phyloP scores from a whole-genome alignment of 2,329 filamentous ascomycete genomes.

The Aureobasidium sp. region DNA sequence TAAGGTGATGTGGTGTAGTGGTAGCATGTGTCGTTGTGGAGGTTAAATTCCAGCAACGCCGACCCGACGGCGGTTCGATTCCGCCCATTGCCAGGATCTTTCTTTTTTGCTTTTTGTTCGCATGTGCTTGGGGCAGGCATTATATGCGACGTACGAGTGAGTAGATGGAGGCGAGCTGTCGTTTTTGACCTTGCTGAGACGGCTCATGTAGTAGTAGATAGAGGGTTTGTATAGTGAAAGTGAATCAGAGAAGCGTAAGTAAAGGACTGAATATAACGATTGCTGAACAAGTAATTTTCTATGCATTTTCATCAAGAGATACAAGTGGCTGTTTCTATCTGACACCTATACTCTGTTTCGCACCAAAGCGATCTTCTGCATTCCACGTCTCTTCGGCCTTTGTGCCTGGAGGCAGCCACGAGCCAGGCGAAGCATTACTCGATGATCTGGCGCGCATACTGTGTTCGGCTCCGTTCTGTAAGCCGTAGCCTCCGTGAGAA shows the following conservation, averaged over 20 bases:
- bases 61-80: conserved; percentile 15
- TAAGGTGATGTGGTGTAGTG: too few relatives aligned
- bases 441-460: conserved; percentile 12
- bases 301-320: neutral
- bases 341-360: conserved; percentile 4
- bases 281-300: neutral
- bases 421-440: conserved; percentile 17
- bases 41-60: too few relatives aligned
- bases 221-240: too few relatives aligned
- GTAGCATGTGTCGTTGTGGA: too few relatives aligned
- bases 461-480: conserved; percentile 21
- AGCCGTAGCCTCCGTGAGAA: neutral
- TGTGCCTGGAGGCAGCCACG: conserved; percentile 69
- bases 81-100: conserved; percentile 13
- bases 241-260: too few relatives aligned
- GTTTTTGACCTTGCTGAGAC: too few relatives aligned
- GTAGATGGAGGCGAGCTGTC: too few relatives aligned
- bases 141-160: too few relatives aligned
- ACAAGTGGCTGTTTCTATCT: neutral
- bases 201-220: too few relatives aligned
- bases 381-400: conserved; percentile 81
- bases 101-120: neutral
- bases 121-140: too few relatives aligned
- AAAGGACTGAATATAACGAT: neutral
- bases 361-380: neutral